These are phyloP conservation scores for Fusarium succisae DNA, from an alignment of 2,329 filamentous ascomycete genomes.

Conservation along the genomic window DNA sequence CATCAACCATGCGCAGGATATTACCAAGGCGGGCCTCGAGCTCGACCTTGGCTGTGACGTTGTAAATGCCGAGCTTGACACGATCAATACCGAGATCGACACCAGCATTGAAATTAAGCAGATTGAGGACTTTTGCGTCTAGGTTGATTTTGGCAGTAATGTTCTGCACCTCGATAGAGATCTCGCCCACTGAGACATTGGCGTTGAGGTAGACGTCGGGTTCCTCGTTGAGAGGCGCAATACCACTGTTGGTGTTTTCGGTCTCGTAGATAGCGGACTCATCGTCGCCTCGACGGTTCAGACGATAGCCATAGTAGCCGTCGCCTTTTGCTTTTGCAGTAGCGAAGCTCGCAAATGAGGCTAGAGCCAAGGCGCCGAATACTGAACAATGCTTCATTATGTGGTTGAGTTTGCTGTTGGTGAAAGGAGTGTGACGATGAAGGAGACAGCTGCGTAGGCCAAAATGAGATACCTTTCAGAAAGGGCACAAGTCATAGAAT, in stretches of 20 bases:
- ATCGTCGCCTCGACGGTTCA: conserved; percentile 17
- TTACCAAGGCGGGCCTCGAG: conserved; percentile 22
- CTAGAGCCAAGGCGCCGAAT: conserved; percentile 2
- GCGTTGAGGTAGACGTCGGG: conserved; percentile 24
- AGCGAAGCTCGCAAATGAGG: background rate
- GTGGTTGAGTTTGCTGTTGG: background rate
- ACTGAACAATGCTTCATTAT: conserved; percentile 13
- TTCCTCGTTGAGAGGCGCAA: conserved; percentile 10
- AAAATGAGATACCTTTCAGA: background rate
- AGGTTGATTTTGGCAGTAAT: conserved; percentile 28
- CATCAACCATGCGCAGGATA: conserved; percentile 21
- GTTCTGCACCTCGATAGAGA: conserved; percentile 19
- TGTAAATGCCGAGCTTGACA: conserved; percentile 25
- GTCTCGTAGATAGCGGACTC: conserved; percentile 25
- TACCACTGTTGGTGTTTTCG: conserved; percentile 20
- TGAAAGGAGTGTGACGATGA: background rate
- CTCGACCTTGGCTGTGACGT: conserved; percentile 25
- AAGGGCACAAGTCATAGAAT: background rate
- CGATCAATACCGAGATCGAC: conserved; percentile 25
- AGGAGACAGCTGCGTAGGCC: background rate
- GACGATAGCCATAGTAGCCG: conserved; percentile 20
- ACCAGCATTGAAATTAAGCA: conserved; percentile 25
- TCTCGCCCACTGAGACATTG: conserved; percentile 16
- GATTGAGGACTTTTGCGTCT: conserved; percentile 19
- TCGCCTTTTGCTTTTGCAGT: conserved; percentile 16